Percentiles rank a stretch among this genome's conserved stretches.
phyloP scores from a whole-genome alignment of 2,329 filamentous ascomycete genomes.

The Fusarium bactridioides region DNA sequence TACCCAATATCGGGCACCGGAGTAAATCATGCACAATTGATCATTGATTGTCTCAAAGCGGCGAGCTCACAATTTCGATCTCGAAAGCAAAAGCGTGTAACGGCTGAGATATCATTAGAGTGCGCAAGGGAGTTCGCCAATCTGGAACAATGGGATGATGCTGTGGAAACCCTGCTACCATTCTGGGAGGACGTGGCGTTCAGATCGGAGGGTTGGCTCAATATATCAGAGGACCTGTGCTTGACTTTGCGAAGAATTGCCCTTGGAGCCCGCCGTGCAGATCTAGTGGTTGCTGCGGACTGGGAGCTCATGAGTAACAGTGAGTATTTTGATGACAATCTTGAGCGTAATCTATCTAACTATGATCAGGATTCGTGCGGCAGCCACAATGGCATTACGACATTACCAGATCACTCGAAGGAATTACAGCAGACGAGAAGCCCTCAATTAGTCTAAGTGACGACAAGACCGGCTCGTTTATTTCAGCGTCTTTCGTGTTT shows the following conservation, averaged over 20 bases:
- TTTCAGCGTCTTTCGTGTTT: slow-evolving; percentile 66
- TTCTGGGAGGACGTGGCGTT: slow-evolving; percentile 67
- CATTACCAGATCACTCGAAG: slow-evolving; percentile 64
- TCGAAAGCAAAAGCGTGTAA: slow-evolving; percentile 60
- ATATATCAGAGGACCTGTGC: slow-evolving; percentile 66
- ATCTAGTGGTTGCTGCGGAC: slow-evolving; percentile 67
- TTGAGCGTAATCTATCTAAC: slow-evolving; percentile 5
- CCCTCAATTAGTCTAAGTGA: slow-evolving; percentile 61
- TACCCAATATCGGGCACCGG: slow-evolving; percentile 60
- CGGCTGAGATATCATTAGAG: slow-evolving; percentile 65
- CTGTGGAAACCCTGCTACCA: slow-evolving; percentile 62
- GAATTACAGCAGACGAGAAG: slow-evolving; percentile 52
- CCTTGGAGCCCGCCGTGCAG: slow-evolving; percentile 58
- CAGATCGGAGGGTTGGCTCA: slow-evolving; percentile 66
- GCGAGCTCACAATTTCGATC: slow-evolving; percentile 63
- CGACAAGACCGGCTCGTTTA: slow-evolving; percentile 60
- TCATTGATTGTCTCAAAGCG: slow-evolving; percentile 60
- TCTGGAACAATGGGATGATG: slow-evolving; percentile 60
- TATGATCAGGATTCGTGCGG: slow-evolving; percentile 58
- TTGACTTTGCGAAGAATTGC: slow-evolving; percentile 69
- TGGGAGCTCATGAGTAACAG: slow-evolving; percentile 70
- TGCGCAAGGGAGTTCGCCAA: slow-evolving; percentile 64
- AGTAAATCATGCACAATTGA: slow-evolving; percentile 63
- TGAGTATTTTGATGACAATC: slow-evolving; percentile 47
- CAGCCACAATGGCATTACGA: slow-evolving; percentile 69